Evolutionary conservation across 805 yeast genomes (phyloP), one percentile per base, ranked within the genome.

Genomic region (Candida wancherniae): DNA sequence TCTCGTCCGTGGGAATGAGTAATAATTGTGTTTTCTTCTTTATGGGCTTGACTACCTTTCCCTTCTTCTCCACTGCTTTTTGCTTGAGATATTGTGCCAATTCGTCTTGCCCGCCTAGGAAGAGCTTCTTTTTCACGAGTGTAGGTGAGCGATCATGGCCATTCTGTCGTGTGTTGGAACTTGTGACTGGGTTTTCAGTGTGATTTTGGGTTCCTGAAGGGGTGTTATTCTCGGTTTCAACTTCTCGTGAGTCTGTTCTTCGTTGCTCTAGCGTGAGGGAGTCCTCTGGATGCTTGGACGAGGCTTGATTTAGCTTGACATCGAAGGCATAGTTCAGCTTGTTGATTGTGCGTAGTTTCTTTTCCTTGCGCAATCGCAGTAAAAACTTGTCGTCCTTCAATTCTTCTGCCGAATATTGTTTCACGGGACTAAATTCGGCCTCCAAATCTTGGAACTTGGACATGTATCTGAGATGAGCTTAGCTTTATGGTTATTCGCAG

Each of bases 371-470:
- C n/a, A n/a, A n/a, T n/a, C n/a, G n/a, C n/a, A n/a, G n/a, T n/a
- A n/a, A n/a, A n/a, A n/a, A n/a, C n/a, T 24, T 15, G 9, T 20
- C 37, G 15, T 28, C 11, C 15, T 14, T 18, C n/a, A 33, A 24
- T 20, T 33, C 37, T n/a, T 22, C 32, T 11, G 8, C 21, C 4
- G 37, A 15, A 3, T 32, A 32, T 10, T 15, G 11, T 17, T 33
- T 24, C 12, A 33, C 33, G n/a, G 37, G 37, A 15, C 37, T 33
- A 11, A 33, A 33, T 17, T 33, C 37, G 13, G 28, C 33, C 28
- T 33, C 16, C 15, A 33, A 27, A 25, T 56, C 64, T 12, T 45
- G 21, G 31, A 28, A 40, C 23, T 24, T 24, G 9, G 45, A 34
- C 45, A 40, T 40, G 24, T n/a, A n/a, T n/a, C n/a, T n/a, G n/a